Conservation (phyloP, 352 stramenopile genomes). For the Thalassiosira hispida region DNA sequence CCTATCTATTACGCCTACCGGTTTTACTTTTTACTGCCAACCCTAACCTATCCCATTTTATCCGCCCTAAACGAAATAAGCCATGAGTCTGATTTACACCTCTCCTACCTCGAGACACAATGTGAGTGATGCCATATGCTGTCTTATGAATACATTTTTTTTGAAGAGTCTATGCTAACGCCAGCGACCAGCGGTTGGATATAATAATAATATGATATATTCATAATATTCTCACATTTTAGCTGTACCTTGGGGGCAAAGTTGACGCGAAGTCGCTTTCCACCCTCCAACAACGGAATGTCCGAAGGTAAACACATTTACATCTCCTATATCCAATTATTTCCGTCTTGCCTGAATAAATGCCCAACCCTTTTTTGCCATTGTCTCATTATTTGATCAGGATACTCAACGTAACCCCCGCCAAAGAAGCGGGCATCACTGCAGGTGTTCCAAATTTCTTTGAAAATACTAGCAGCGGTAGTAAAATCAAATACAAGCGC, state of each 20-base stretch:
- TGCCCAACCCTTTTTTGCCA: not conserved
- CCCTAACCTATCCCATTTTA: too few species aligned
- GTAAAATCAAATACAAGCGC: conserved; percentile 65
- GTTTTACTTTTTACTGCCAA: too few species aligned
- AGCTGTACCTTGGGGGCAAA: conserved; percentile 68
- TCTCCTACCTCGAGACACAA: conserved; percentile 41
- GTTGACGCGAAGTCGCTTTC: conserved; percentile 60
- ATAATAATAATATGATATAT: not conserved
- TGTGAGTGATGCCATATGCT: conserved; percentile 7
- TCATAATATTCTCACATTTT: not conserved
- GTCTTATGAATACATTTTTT: not conserved
- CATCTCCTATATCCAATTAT: too few species aligned
- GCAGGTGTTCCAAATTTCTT: conserved; percentile 80
- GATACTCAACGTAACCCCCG: conserved; percentile 67
- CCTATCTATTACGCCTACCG: too few species aligned
- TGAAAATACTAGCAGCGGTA: conserved; percentile 41
- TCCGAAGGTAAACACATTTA: conserved; percentile 22
- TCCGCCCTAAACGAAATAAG: not conserved
- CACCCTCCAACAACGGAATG: conserved; percentile 44
- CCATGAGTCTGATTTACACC: conserved; percentile 53
- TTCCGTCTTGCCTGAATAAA: not conserved
- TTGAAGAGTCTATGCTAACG: conserved; percentile 2
- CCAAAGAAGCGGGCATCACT: conserved; percentile 57
- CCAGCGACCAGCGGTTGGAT: conserved; percentile 13
- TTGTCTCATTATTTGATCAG: conserved; percentile 7